Base-by-base conservation (phyloP, 1,284 basidiomycete species). In the Ceratobasidium sp. region DNA sequence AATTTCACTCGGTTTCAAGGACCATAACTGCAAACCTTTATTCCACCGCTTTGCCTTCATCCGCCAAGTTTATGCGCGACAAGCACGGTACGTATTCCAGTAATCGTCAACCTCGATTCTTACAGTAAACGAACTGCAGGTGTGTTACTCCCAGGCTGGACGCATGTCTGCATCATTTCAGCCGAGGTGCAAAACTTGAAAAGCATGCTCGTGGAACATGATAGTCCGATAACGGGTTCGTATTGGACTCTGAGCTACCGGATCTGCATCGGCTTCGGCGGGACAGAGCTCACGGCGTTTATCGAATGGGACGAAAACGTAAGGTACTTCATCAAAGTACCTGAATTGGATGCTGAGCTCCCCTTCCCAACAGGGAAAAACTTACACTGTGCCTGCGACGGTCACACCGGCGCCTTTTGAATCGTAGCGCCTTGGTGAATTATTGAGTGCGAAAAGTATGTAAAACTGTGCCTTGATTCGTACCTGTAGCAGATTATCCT, bases 231-330 rank as follows among this genome's bases (percentile, higher is more conserved):
- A 10, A 54, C n/a, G 4, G 55, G 68, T 20, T 6, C 12, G 20
- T 70, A 57, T 33, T 70, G 68, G 68, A n/a, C 12, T n/a, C 35
- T 70, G 23, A n/a, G 35, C 3, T 70, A n/a, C 35, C 12, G n/a
- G 27, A 59, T 70, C 44, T 52, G 35, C 10, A 55, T 70, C 18
- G 52, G 55, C 12, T 59, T 70, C n/a, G 52, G 68, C 10, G 68
- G 68, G 12, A 70, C 68, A 23, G 33, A 70, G 18, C 27, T 70
- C n/a, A 14, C 30, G 41, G 68, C 68, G 30, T 70, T 57, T 33
- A 44, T 70, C 23, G 68, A 70, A 59, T 70, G 68, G 68, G 41
- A 57, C 6, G 35, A 70, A 27, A 46, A 59, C 20, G 68, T 70
- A 35, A 62, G 38, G 8, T 14, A 60, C 16, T 7, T 35, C 20